Base-by-base conservation (phyloP, 495 filamentous ascomycete species). In the Penicillium lividum region DNA sequence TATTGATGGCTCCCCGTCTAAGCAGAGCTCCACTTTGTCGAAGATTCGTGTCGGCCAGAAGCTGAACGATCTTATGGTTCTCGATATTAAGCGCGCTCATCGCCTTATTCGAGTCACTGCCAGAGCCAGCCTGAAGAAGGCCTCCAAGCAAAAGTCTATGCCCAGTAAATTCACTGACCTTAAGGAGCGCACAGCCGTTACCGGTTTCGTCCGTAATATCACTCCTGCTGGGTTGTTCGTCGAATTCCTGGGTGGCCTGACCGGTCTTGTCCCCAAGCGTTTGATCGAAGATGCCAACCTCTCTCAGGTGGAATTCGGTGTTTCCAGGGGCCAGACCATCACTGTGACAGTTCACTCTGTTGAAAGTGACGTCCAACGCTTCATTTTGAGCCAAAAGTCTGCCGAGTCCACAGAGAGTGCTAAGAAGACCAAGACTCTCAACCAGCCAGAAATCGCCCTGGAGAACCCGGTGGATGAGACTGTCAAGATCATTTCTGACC, bases 181-280 rank as follows among this genome's bases (percentile, higher is more conserved):
- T 16, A 76, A 83, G 42, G 82, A 91, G 56, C 88, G 88, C 18
- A 74, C 86, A 28, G 74, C 78, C 15, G 83, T 93, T 7, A 81
- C 82, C 57, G 94, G 94, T n/a, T 97, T 93, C 67, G 82, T 98
- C 29, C 85, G 86, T 48, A 93, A 90, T 60, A 88, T 93, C 43
- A 90, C 89, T 7, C 70, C 81, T n/a, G 87, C 83, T 3, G 90
- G 86, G 36, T 77, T 89, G 18, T 97, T 96, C 59, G 82, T 97
- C 10, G 85, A 92, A 62, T 96, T 96, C 75, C 82, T 85, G 15
- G 89, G 87, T 53, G 86, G 86, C 22, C 66, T 96, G 42, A 88
- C 83, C 40, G 93, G 90, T 11, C 73, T 96, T 42, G 77, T 96
- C 25, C 89, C 87, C 31, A 93, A 89, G 72, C 84, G 82, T 34